A percentile compares a stretch with the other conserved stretches of the same genome.
Evolutionary conservation across 306 rosid genomes (phyloP).

Genomic region (Cicer chorassanicum): DNA sequence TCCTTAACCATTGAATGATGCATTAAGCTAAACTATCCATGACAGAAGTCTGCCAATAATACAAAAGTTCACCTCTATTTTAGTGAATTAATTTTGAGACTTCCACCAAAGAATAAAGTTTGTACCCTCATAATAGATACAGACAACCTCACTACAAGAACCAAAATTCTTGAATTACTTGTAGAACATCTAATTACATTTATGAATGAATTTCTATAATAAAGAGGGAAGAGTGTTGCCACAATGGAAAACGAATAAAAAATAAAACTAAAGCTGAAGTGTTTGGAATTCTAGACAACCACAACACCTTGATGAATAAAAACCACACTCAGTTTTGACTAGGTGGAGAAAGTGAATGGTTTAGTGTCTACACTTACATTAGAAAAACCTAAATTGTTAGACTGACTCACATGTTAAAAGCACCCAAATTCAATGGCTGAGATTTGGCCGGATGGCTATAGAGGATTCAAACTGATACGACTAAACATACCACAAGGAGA

Average conservation of each 20-base stretch:
- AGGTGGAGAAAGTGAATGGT: constrained; percentile 44
- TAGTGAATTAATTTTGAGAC: background rate
- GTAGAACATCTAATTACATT: constrained; percentile 48
- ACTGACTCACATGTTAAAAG: constrained; percentile 33
- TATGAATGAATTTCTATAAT: constrained; percentile 41
- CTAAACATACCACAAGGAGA: constrained; percentile 40
- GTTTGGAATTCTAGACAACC: constrained; percentile 58
- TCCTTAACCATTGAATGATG: too few relatives aligned
- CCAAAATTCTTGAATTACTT: constrained; percentile 42
- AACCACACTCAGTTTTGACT: constrained; percentile 42
- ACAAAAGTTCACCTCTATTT: background rate
- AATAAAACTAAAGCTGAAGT: constrained; percentile 42
- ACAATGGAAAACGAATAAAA: constrained; percentile 46
- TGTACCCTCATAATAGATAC: background rate
- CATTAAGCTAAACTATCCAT: too few relatives aligned
- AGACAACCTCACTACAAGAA: constrained; percentile 27
- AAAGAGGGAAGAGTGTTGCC: constrained; percentile 40
- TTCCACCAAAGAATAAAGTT: background rate
- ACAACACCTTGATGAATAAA: constrained; percentile 45
- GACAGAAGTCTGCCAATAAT: too few relatives aligned
- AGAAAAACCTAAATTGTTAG: constrained; percentile 55
- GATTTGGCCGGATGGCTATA: background rate
- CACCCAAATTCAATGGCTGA: background rate
- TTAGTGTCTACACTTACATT: constrained; percentile 55
- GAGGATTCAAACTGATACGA: constrained; percentile 15